Conservation (phyloP, 768 basidiomycete species). For the Leucosporidium creatinivorum region DNA sequence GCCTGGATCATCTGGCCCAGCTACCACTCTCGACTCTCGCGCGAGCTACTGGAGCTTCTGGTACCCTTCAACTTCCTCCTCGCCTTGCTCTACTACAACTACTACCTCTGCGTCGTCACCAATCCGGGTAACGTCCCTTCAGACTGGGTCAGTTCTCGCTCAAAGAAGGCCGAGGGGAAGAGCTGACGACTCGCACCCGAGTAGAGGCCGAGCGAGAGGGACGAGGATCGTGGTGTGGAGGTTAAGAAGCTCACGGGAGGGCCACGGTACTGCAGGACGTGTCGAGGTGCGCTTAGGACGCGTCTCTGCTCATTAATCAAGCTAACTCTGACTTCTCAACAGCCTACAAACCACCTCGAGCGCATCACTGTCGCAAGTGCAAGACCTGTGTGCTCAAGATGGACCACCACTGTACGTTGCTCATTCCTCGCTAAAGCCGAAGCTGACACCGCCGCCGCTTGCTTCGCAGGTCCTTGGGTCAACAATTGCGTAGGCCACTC, state of each 20-base stretch:
- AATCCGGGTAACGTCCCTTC: slow-evolving; percentile 76
- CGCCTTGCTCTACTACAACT: slow-evolving; percentile 75
- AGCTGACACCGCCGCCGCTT: background rate
- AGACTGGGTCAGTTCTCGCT: slow-evolving; percentile 31
- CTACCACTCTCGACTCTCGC: slow-evolving; percentile 44
- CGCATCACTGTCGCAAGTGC: slow-evolving; percentile 90
- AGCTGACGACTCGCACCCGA: slow-evolving; percentile 6
- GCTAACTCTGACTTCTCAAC: background rate
- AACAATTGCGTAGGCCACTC: slow-evolving; percentile 89
- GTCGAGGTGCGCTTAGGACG: slow-evolving; percentile 56
- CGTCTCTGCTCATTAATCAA: slow-evolving; percentile 57
- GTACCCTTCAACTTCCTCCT: slow-evolving; percentile 57
- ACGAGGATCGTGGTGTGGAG: slow-evolving; percentile 62
- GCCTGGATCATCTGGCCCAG: slow-evolving; percentile 75
- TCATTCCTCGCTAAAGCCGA: slow-evolving; percentile 23
- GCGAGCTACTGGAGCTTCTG: slow-evolving; percentile 18
- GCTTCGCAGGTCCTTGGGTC: slow-evolving; percentile 52
- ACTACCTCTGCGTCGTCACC: slow-evolving; percentile 69
- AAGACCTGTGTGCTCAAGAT: slow-evolving; percentile 78
- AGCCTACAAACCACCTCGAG: slow-evolving; percentile 38
- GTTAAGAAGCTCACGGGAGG: slow-evolving; percentile 79
- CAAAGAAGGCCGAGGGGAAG: background rate
- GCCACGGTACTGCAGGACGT: slow-evolving; percentile 79
- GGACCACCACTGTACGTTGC: slow-evolving; percentile 49
- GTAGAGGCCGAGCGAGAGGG: slow-evolving; percentile 66